Percentiles rank a stretch among this genome's conserved stretches.
Conservation (phyloP, 768 basidiomycete genomes). For the Auriscalpium microsporum region DNA sequence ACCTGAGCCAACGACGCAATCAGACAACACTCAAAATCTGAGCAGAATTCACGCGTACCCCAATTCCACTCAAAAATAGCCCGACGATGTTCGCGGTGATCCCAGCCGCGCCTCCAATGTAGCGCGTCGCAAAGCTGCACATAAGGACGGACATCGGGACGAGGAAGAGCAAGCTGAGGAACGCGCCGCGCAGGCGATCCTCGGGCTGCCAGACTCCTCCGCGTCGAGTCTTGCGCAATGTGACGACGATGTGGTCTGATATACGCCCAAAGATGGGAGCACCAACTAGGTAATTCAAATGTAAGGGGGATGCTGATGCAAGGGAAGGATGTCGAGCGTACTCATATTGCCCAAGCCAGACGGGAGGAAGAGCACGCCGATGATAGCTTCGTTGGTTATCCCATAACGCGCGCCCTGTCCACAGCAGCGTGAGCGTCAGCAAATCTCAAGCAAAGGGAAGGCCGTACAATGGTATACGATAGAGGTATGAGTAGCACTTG, state of each 20-base stretch:
- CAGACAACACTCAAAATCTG: neutral
- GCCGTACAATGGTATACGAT: constrained; percentile 54
- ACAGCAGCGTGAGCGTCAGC: neutral
- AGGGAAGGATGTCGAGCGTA: constrained; percentile 21
- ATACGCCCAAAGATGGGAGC: constrained; percentile 50
- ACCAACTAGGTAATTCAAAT: constrained; percentile 34
- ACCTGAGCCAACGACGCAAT: constrained; percentile 30
- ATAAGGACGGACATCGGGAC: constrained; percentile 43
- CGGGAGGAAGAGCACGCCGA: constrained; percentile 54
- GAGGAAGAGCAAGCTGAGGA: constrained; percentile 38
- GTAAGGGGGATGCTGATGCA: neutral
- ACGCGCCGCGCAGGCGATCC: constrained; percentile 50
- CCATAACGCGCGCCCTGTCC: constrained; percentile 46
- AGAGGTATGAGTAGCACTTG: constrained; percentile 47
- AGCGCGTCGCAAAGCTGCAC: constrained; percentile 42
- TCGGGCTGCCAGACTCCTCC: constrained; percentile 59
- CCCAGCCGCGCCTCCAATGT: constrained; percentile 41
- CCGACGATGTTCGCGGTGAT: constrained; percentile 43
- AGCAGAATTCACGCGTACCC: constrained; percentile 32
- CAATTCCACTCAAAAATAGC: constrained; percentile 58
- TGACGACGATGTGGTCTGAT: constrained; percentile 47
- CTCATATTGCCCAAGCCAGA: constrained; percentile 50
- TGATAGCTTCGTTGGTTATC: constrained; percentile 46
- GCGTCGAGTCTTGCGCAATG: constrained; percentile 39
- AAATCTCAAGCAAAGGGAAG: too few species aligned